Base-by-base conservation (phyloP, 1,284 basidiomycete species). In the Ganoderma lucidum region DNA sequence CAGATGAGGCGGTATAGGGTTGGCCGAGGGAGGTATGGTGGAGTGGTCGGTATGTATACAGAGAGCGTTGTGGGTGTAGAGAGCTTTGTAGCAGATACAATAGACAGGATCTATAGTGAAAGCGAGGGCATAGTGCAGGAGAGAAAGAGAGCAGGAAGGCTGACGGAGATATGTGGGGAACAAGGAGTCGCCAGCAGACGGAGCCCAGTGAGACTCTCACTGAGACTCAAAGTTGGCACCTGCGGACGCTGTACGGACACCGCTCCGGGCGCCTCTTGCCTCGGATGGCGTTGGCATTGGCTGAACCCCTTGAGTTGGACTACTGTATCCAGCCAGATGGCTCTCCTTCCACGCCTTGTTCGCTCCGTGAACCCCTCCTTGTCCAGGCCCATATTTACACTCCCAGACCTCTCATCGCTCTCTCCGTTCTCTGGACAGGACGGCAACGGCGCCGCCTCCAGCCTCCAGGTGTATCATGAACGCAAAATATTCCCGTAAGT, bases 401-500 rank as follows among this genome's bases (percentile, higher is more conserved):
- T 87, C 0, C 77, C 82, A 1, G 78, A 82, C 58, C 73, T 83
- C 51, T 81, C 85, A 12, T 83, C 83, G 0, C 74, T 84, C 37
- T 81, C 83, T 8, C 80, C 83, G 0, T 81, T 83, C 65, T 76
- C 76, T 14, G 70, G 73, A 30, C 74, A 79, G 28, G 69, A 77
- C 44, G 75, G 73, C 63, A 63, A 70, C 55, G 67, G 70, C 35
- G 35, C 35, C 35, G 35, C 4, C 62, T 65, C 78, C 35, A 75
- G 78, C 56, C 76, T 74, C 4, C 85, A 88, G 69, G 82, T 79
- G 6, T 88, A 87, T 72, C 88, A 89, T 74, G 90, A 91, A 69
- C 82, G 85, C 70, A 92, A 90, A 81, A 87, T 95, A 71, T 84
- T 97, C 69, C 95, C 94, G 95, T 96, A 80, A 79, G 93, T 71